phyloP scores from a whole-genome alignment of 768 basidiomycete species.

The Sistotremastrum suecicum region DNA sequence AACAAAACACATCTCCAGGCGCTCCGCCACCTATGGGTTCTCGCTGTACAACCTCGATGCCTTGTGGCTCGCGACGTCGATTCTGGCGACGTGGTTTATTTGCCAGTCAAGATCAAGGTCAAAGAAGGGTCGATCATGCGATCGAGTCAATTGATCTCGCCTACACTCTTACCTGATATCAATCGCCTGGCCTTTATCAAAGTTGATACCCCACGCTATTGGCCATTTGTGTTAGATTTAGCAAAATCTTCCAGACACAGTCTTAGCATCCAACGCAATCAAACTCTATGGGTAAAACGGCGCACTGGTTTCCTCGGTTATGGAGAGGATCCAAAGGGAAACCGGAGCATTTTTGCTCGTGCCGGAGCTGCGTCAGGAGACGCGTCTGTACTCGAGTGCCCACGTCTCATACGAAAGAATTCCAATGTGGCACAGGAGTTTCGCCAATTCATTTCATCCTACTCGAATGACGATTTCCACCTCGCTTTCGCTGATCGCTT shows the following conservation, averaged over 20 bases:
- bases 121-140: slow-evolving; percentile 48
- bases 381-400: slow-evolving; percentile 75
- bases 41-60: slow-evolving; percentile 90
- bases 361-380: slow-evolving; percentile 78
- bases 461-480: slow-evolving; percentile 69
- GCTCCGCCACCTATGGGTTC: slow-evolving; percentile 88
- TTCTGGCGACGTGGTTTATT: slow-evolving; percentile 77
- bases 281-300: slow-evolving; percentile 86
- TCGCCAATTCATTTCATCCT: slow-evolving; percentile 74
- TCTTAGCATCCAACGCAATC: slow-evolving; percentile 51
- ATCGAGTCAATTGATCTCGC: slow-evolving; percentile 75
- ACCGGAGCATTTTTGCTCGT: slow-evolving; percentile 79
- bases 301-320: slow-evolving; percentile 88
- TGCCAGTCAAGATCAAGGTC: slow-evolving; percentile 80
- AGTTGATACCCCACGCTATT: slow-evolving; percentile 90
- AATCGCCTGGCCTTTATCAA: slow-evolving; percentile 68
- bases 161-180: slow-evolving; percentile 85
- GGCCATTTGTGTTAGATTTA: slow-evolving; percentile 81
- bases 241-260: slow-evolving; percentile 53
- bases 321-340: slow-evolving; percentile 86
- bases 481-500: slow-evolving; percentile 73
- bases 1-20: slow-evolving; percentile 89
- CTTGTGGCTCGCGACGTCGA: slow-evolving; percentile 88
- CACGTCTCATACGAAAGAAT: slow-evolving; percentile 53
- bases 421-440: slow-evolving; percentile 61